A percentile compares a stretch with the other conserved stretches of the same genome.
Evolutionary conservation across 148 eudicot genomes (phyloP).

Genomic region (Chenopodium berlandieri): DNA sequence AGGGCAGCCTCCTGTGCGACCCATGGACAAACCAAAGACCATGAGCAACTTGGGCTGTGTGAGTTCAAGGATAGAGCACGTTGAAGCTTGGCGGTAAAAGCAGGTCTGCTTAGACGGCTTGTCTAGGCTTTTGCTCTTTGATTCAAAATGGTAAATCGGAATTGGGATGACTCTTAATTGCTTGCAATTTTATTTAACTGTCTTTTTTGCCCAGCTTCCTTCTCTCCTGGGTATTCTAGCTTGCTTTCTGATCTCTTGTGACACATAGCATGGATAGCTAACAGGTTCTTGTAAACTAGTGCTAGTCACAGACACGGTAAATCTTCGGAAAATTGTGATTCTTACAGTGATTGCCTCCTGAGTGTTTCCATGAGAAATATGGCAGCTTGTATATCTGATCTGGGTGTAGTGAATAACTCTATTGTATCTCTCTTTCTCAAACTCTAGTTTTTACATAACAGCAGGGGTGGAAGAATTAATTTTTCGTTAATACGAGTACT

Average conservation of each 20-base stretch:
- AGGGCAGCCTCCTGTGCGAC: slow-evolving; percentile 26
- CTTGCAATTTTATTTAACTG: not conserved
- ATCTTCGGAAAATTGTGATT: slow-evolving; percentile 1
- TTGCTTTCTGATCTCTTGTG: slow-evolving; percentile 18
- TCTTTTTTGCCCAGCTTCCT: not conserved
- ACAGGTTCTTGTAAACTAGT: slow-evolving; percentile 12
- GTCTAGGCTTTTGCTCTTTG: not conserved
- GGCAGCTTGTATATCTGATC: slow-evolving; percentile 13
- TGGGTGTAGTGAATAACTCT: not conserved
- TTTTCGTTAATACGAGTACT: not conserved
- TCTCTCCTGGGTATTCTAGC: slow-evolving; percentile 12
- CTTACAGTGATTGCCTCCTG: not conserved
- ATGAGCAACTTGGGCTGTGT: slow-evolving; percentile 53
- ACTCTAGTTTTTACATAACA: not conserved
- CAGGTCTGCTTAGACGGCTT: not conserved
- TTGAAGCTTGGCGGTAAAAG: slow-evolving; percentile 74
- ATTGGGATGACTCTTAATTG: not conserved
- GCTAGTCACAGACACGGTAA: slow-evolving; percentile 13
- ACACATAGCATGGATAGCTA: slow-evolving; percentile 23
- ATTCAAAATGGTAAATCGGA: not conserved
- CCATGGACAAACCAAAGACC: slow-evolving; percentile 43
- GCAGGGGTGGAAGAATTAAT: not conserved
- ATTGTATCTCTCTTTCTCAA: not conserved
- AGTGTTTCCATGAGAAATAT: slow-evolving; percentile 13
- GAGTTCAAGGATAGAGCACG: slow-evolving; percentile 47